These are phyloP conservation scores for Zoysia japonica DNA, from an alignment of 176 grass and related monocot genomes.

Conservation along the genomic window DNA sequence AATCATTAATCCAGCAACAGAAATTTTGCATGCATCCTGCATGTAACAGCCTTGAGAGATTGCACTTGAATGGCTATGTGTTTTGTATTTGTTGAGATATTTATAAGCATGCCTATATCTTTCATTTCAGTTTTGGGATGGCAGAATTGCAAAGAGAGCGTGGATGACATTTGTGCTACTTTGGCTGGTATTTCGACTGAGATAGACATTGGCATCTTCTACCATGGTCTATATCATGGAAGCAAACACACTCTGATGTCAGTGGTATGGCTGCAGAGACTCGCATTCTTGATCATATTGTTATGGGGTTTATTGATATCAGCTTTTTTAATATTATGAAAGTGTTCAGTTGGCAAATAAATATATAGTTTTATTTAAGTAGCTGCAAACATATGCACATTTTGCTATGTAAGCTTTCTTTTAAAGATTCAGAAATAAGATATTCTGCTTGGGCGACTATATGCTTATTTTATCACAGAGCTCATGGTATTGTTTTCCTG, in stretches of 20 bases:
- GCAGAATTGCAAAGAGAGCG: conserved; percentile 92
- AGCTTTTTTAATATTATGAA: conserved; percentile 16
- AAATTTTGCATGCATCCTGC: conserved; percentile 5
- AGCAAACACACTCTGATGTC: conserved; percentile 82
- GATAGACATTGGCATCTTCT: conserved; percentile 82
- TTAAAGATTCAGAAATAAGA: conserved; percentile 17
- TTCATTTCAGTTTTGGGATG: conserved; percentile 85
- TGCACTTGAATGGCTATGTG: conserved; percentile 9
- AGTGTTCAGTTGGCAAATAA: conserved; percentile 2
- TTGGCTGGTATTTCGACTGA: conserved; percentile 83
- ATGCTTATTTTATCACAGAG: background rate
- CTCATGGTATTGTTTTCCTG: background rate
- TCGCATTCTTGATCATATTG: conserved; percentile 21
- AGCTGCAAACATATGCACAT: background rate
- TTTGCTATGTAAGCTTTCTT: background rate
- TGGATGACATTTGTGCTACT: conserved; percentile 92
- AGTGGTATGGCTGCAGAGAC: conserved; percentile 62
- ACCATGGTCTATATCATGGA: conserved; percentile 82
- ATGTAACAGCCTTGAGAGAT: conserved; percentile 11
- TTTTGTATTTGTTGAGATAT: conserved; percentile 9
- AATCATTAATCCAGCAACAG: conserved; percentile 20
- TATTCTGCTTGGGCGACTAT: background rate
- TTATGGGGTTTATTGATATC: conserved; percentile 10
- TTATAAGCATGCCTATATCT: conserved; percentile 15
- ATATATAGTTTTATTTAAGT: background rate